These are phyloP conservation scores for Aspergillus cristatus DNA, from an alignment of 495 filamentous ascomycete genomes.

Conservation along the genomic window DNA sequence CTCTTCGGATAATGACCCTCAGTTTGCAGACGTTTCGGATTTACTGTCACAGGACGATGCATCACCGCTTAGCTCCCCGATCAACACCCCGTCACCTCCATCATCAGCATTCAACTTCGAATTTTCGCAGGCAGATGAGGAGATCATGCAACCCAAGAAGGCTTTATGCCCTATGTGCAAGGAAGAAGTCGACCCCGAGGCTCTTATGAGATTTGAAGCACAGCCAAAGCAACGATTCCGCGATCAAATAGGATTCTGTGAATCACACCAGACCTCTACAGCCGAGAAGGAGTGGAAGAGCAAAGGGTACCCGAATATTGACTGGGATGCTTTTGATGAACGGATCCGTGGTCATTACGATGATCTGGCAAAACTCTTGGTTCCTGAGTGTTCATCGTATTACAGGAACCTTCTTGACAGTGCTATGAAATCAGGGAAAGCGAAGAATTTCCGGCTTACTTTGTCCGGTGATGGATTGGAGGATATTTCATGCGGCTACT, in stretches of 20 bases:
- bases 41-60: slow-evolving; percentile 1
- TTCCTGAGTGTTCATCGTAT: slow-evolving; percentile 45
- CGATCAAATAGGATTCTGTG: slow-evolving; percentile 61
- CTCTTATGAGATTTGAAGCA: slow-evolving; percentile 39
- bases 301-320: slow-evolving; percentile 65
- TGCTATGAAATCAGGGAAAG: slow-evolving; percentile 50
- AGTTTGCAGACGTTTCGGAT: too few species aligned
- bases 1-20: background rate
- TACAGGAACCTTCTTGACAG: slow-evolving; percentile 53
- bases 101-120: background rate
- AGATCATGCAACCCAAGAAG: slow-evolving; percentile 1
- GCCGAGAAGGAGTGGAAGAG: slow-evolving; percentile 52
- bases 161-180: slow-evolving; percentile 61
- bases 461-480: slow-evolving; percentile 27
- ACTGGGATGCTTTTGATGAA: slow-evolving; percentile 62
- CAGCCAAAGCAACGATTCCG: slow-evolving; percentile 47
- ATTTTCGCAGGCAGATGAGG: slow-evolving; percentile 2
- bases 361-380: slow-evolving; percentile 49
- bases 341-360: slow-evolving; percentile 50
- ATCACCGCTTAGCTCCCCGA: slow-evolving; percentile 10
- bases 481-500: slow-evolving; percentile 65
- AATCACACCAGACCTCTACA: slow-evolving; percentile 50
- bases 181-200: slow-evolving; percentile 43
- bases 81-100: slow-evolving; percentile 2
- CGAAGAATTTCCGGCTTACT: slow-evolving; percentile 49